A percentile compares a stretch with the other conserved stretches of the same genome.
Conservation (phyloP, 768 basidiomycete genomes). For the Hypholoma fasciculare region DNA sequence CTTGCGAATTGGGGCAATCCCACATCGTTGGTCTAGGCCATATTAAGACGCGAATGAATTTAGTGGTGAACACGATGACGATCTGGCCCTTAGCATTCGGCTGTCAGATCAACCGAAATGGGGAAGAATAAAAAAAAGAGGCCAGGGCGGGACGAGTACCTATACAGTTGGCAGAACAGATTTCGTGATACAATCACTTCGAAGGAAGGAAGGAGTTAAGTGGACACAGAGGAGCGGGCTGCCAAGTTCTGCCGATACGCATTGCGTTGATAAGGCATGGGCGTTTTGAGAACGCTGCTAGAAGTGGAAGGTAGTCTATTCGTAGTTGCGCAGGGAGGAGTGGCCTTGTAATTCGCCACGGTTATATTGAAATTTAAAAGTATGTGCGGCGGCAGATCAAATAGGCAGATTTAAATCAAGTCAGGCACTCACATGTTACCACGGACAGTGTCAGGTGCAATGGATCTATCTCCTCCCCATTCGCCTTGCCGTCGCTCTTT, state of each 20-base stretch:
- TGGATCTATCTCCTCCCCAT: background rate
- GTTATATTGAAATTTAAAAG: constrained; percentile 1
- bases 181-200: constrained; percentile 17
- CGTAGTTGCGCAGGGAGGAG: constrained; percentile 6
- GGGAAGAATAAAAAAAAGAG: constrained; percentile 6
- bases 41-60: constrained; percentile 6
- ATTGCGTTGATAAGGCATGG: constrained; percentile 8
- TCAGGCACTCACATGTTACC: constrained; percentile 16
- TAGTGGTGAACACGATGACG: constrained; percentile 6
- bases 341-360: constrained; percentile 2
- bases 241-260: constrained; percentile 11
- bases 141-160: constrained; percentile 8
- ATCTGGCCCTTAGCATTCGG: background rate
- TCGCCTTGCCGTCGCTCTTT: background rate
- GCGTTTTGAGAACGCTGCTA: background rate
- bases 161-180: constrained; percentile 10
- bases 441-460: constrained; percentile 10
- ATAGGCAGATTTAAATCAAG: constrained; percentile 7
- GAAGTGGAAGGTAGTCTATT: background rate
- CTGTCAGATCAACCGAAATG: constrained; percentile 8
- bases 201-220: constrained; percentile 7
- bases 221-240: background rate
- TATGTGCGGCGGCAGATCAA: background rate
- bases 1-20: constrained; percentile 11
- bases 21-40: constrained; percentile 12